Percentiles rank a stretch among this genome's conserved stretches.
phyloP scores from a whole-genome alignment of 106 monocot species.

The Allium fistulosum region DNA sequence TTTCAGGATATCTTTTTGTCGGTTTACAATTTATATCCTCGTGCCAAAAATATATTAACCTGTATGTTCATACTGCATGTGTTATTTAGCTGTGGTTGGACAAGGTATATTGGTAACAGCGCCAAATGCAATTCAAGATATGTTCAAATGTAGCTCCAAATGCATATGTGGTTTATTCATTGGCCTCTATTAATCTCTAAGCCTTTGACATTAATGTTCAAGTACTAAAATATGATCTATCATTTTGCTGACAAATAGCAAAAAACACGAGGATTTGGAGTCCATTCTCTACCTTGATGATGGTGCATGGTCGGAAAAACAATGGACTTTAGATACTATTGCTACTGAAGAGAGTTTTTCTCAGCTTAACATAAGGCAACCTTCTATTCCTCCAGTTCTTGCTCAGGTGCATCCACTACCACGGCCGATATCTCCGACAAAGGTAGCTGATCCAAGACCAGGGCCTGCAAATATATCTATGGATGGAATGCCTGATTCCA shows the following conservation, averaged over 20 bases:
- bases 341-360: slow-evolving; percentile 28
- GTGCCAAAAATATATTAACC: no score
- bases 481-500: slow-evolving; percentile 27
- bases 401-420: slow-evolving; percentile 49
- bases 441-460: slow-evolving; percentile 96
- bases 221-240: neutral
- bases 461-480: slow-evolving; percentile 41
- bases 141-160: no score
- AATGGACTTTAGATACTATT: slow-evolving; percentile 18
- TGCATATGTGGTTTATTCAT: no score
- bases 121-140: no score
- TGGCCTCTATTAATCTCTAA: no score
- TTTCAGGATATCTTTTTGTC: no score
- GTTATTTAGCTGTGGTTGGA: no score
- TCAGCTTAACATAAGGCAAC: slow-evolving; percentile 70
- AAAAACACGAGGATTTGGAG: slow-evolving; percentile 59
- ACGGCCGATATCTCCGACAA: slow-evolving; percentile 61
- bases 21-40: no score
- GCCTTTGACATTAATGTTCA: no score
- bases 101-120: no score
- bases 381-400: slow-evolving; percentile 85
- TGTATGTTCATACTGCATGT: no score
- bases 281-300: slow-evolving; percentile 89
- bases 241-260: slow-evolving; percentile 12
- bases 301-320: slow-evolving; percentile 68